Evolutionary conservation across 768 basidiomycete genomes (phyloP), one percentile per base, ranked within the genome.

Genomic region (Infundibulicybe gibba): DNA sequence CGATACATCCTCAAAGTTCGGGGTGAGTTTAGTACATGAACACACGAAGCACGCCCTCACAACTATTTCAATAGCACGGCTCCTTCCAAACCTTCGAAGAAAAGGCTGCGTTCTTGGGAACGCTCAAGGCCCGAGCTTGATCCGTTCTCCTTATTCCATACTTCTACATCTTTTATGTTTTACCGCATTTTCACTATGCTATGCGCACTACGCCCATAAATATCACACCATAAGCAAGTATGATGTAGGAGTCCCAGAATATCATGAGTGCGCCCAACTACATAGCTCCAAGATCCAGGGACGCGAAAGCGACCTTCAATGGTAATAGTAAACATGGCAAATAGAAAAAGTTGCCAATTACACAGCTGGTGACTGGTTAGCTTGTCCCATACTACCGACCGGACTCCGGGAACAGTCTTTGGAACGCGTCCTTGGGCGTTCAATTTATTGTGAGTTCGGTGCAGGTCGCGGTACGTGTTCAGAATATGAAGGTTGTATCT

Each of bases 1-100:
- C 80, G 94, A 95, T 64, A 97, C 95, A 31, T 90, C 93, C 37
- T 94, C 91, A 70, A 97, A 97, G 72, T 94, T 93, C 72, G 93
- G 94, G 58, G 89, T 90, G 82, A 56, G 86, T 79, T 14, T 21
- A 44, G 13, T 40, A 47, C 11, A 35, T 38, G 5, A 44, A 4
- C 43, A 17, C 5, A 9, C 30, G 12, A 8, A 14, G 10, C 35
- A 38, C 35, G 6, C 10, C 3, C 6, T 38, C 35, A 19, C 8
- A 13, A 14, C 41, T 35, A 8, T 30, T 35, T 40, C 49, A 32
- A 41, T 54, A 90, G 89, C 94, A 97, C 64, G 94, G 94, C 61
- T 85, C 88, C 41, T 97, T 94, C 92, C 94, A 98, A 79, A 94
- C 93, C 41, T 77, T 80, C 75, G 90, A 90, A 74, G 95, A 97